Base-by-base conservation (phyloP, 2,329 filamentous ascomycete species). In the Rachicladosporium sp. region DNA sequence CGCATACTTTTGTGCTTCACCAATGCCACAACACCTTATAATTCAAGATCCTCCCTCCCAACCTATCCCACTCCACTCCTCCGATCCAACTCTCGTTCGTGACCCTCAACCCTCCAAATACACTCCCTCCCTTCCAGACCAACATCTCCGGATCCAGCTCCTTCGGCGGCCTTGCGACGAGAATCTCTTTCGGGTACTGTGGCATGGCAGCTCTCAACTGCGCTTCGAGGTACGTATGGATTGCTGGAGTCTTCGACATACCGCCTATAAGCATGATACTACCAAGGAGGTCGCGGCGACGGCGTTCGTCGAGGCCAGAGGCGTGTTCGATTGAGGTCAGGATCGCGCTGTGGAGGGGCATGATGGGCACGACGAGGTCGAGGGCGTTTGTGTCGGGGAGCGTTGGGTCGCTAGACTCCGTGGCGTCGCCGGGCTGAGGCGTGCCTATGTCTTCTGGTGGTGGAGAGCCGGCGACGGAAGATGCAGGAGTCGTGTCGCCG, bases 71-170 rank as follows among this genome's bases (percentile, higher is more conserved):
- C 68, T 96, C 89, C 52, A 81, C 70, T 35, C 77, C 75, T 10
- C 80, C 82, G 55, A 96, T 85, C 91, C 91, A 98, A 53, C 82
- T 91, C 60, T 98, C 91, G 63, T 96, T 96, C 10, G 86, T 88
- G 34, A 67, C 68, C 44, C 79, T 75, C 50, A 96, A 66, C 65
- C 93, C 87, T 2, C 86, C 88, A 68, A 95, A 98, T 10, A 98
- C 88, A 57, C 87, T 94, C 1, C 85, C 91, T 3, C 91, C 91
- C 71, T 98, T 98, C 91, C 91, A 98, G 6, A 81, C 80, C 38
- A 96, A 82, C n/a, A 96, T 88, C 63, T 95, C 87, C 44, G 91
- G 86, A 62, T 98, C 91, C 67, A 98, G 81, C 52, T 98, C 91
- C 52, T 89, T 72, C 0, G 91, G 91, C n/a, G 78, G 77, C 12